A percentile compares a stretch with the other conserved stretches of the same genome.
Evolutionary conservation across 495 filamentous ascomycete genomes (phyloP).

Genomic region (Terfezia claveryi): DNA sequence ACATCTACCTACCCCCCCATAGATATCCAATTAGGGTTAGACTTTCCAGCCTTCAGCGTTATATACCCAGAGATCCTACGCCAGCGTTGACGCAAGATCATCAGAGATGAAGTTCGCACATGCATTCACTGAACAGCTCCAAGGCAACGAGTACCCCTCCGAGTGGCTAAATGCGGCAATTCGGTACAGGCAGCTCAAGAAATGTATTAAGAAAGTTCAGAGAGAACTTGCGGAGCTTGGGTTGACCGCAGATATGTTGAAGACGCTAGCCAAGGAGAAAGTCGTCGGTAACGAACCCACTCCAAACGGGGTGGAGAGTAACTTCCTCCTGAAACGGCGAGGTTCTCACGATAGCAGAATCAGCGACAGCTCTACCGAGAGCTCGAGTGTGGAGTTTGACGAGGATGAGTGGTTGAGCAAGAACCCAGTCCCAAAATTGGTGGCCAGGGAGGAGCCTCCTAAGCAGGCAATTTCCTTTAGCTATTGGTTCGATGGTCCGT

Average conservation of each 20-base stretch:
- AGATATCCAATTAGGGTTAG: no score
- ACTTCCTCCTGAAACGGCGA: neutral
- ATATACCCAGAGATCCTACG: no score
- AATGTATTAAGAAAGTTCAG: slow-evolving; percentile 46
- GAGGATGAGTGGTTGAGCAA: neutral
- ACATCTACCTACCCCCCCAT: no score
- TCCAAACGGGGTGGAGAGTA: neutral
- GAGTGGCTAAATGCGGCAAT: slow-evolving; percentile 50
- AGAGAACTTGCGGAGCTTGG: slow-evolving; percentile 38
- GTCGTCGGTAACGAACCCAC: neutral
- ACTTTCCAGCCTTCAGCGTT: no score
- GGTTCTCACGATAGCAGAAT: neutral
- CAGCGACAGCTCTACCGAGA: neutral
- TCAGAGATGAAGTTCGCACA: slow-evolving; percentile 52
- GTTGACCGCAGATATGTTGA: slow-evolving; percentile 36
- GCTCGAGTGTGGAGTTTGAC: neutral
- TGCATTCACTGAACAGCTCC: slow-evolving; percentile 36
- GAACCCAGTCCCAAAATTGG: neutral
- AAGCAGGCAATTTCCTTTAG: slow-evolving; percentile 6
- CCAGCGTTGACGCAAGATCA: no score
- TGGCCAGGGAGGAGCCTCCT: neutral
- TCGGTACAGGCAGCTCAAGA: slow-evolving; percentile 52
- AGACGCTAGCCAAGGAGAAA: slow-evolving; percentile 25
- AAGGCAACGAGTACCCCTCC: slow-evolving; percentile 34
- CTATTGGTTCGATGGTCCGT: slow-evolving; percentile 18